Percentiles rank a stretch among this genome's conserved stretches.
These are phyloP conservation scores for Dichotomocladium elegans DNA, from an alignment of 371 early-diverging fungal species.

Conservation along the genomic window DNA sequence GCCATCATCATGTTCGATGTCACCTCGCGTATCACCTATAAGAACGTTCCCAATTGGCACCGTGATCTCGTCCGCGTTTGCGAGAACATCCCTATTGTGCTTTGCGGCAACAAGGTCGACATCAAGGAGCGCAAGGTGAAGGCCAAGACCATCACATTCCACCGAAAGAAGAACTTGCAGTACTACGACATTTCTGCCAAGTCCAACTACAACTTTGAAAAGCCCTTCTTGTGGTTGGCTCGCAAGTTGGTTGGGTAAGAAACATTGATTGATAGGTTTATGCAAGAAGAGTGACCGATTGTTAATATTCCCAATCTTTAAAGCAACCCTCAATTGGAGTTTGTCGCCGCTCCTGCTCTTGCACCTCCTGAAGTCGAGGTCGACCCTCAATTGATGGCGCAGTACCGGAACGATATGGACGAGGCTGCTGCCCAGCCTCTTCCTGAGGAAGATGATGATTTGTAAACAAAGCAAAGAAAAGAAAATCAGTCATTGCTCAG, in stretches of 20 bases:
- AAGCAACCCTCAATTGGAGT: conserved; percentile 92
- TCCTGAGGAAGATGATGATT: conserved; percentile 86
- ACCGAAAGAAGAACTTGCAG: conserved; percentile 99
- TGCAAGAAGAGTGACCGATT: background rate
- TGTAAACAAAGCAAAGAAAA: conserved; percentile 32
- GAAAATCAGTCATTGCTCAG: background rate
- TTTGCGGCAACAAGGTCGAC: conserved; percentile 99
- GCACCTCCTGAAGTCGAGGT: conserved; percentile 94
- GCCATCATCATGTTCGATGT: conserved; percentile 99
- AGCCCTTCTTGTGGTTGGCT: conserved; percentile 99
- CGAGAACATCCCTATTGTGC: conserved; percentile 99
- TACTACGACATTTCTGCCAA: conserved; percentile 99
- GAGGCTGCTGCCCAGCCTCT: conserved; percentile 79
- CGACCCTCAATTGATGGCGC: conserved; percentile 74
- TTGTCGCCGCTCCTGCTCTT: conserved; percentile 97
- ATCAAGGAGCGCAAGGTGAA: conserved; percentile 98
- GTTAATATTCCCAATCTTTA: too few species aligned
- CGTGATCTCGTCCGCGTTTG: conserved; percentile 98
- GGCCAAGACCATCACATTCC: conserved; percentile 99
- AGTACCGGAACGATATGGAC: conserved; percentile 77
- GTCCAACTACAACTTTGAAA: conserved; percentile 99
- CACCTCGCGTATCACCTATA: conserved; percentile 99
- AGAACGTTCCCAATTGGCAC: conserved; percentile 99
- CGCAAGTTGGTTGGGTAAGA: conserved; percentile 89
- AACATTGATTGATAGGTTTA: background rate